Conservation (phyloP, 371 early-diverging fungal species). For the Encephalitozoon romaleae region DNA sequence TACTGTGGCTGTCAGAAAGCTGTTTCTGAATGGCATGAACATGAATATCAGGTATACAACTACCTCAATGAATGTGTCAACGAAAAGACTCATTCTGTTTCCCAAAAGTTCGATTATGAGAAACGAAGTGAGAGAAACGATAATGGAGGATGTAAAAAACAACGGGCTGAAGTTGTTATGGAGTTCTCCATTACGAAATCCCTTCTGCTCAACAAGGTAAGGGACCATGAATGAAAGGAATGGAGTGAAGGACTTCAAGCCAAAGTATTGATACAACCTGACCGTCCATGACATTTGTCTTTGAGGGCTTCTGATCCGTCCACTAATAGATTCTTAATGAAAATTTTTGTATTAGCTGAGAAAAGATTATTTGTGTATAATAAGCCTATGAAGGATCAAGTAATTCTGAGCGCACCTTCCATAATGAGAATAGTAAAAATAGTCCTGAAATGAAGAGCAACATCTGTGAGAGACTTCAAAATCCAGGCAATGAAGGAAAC, state of each 20-base stretch:
- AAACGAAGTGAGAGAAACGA: conserved; percentile 36
- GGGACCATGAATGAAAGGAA: conserved; percentile 54
- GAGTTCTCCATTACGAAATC: conserved; percentile 51
- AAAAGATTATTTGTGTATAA: neutral
- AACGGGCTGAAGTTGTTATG: conserved; percentile 44
- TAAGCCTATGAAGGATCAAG: neutral
- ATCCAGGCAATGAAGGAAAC: conserved; percentile 18
- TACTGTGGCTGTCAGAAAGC: conserved; percentile 14
- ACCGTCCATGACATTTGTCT: neutral
- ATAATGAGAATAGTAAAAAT: neutral
- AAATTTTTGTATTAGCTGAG: neutral
- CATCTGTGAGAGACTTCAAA: neutral
- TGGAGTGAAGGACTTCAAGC: conserved; percentile 46
- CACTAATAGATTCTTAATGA: neutral
- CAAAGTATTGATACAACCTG: conserved; percentile 13
- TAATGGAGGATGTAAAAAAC: conserved; percentile 45
- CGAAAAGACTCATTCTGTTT: conserved; percentile 25
- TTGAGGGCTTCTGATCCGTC: neutral
- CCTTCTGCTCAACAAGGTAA: conserved; percentile 50
- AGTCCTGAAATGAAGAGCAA: conserved; percentile 16
- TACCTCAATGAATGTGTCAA: conserved; percentile 42
- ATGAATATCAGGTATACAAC: conserved; percentile 32
- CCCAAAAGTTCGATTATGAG: conserved; percentile 39
- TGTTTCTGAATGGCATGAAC: conserved; percentile 27
- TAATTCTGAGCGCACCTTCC: neutral